Percentiles rank a stretch among this genome's conserved stretches.
phyloP scores from a whole-genome alignment of 192 early-diverging fungal species.

The Backusella liffmaniae region DNA sequence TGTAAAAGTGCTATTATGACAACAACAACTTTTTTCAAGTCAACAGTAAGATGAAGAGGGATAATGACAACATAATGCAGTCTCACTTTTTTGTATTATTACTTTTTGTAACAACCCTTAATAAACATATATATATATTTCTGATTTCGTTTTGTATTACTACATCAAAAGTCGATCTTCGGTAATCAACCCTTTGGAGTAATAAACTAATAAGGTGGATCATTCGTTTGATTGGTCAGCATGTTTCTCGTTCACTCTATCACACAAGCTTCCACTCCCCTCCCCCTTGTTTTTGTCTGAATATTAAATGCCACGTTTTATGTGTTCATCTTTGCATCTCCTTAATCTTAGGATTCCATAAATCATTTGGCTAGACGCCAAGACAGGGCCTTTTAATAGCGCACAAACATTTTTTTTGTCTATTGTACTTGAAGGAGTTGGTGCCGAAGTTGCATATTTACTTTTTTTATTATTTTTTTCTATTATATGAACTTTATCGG shows the following conservation, averaged over 20 bases:
- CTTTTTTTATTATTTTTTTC: background rate
- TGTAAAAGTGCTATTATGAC: background rate
- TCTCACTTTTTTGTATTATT: background rate
- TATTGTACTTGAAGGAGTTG: background rate
- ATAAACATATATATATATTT: background rate
- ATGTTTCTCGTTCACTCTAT: background rate
- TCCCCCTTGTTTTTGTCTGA: background rate
- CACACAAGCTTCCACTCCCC: background rate
- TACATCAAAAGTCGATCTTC: background rate
- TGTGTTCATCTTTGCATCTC: background rate
- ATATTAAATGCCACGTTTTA: slow-evolving; percentile 6
- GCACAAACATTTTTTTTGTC: background rate
- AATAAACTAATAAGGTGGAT: background rate
- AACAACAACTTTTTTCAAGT: background rate
- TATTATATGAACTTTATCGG: background rate
- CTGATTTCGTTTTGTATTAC: background rate
- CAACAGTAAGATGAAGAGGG: background rate
- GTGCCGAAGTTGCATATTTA: background rate
- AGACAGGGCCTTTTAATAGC: background rate
- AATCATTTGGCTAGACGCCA: background rate
- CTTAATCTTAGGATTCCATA: background rate
- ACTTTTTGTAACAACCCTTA: background rate
- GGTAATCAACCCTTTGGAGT: background rate
- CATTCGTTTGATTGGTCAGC: background rate
- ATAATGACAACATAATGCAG: background rate